A percentile compares a stretch with the other conserved stretches of the same genome.
These are phyloP conservation scores for Gonium pectorale DNA, from an alignment of 139 green algal species.

Conservation along the genomic window DNA sequence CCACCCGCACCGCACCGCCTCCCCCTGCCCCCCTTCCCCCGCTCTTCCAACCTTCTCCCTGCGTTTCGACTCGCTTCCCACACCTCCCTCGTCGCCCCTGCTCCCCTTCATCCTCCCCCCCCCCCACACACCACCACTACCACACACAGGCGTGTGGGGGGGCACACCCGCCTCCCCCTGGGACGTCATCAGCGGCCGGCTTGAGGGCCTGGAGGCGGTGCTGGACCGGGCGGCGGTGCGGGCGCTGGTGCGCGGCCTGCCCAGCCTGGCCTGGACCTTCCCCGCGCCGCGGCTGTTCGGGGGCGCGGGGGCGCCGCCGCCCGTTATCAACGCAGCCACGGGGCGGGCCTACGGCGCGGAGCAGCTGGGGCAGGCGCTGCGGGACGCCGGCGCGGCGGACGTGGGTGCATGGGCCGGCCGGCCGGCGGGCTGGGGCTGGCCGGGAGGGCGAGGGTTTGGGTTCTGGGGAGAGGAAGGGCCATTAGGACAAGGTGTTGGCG, in stretches of 20 bases:
- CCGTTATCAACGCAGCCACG: not conserved
- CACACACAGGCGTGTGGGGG: constrained; percentile 7
- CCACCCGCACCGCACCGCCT: not conserved
- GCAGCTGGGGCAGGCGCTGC: constrained; percentile 32
- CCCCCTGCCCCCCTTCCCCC: not conserved
- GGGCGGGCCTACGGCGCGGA: not conserved
- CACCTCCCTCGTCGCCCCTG: not conserved
- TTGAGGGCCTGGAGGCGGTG: constrained; percentile 37
- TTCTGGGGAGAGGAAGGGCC: too few species aligned
- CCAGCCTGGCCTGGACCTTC: constrained; percentile 31
- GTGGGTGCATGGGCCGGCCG: not conserved
- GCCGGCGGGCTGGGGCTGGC: too few species aligned
- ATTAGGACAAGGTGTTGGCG: too few species aligned
- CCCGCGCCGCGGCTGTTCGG: not conserved
- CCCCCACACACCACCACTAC: too few species aligned
- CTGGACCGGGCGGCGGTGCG: not conserved
- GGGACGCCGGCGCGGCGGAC: constrained; percentile 13
- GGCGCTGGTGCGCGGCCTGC: constrained; percentile 19
- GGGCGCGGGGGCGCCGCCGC: not conserved
- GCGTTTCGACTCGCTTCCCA: not conserved
- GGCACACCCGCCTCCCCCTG: not conserved
- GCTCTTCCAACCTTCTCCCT: not conserved
- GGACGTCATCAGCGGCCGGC: constrained; percentile 21
- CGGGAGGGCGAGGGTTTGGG: too few species aligned
- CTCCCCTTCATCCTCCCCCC: not conserved